Conservation (phyloP, 169 alveolate genomes). For the Eimeria maxima region DNA sequence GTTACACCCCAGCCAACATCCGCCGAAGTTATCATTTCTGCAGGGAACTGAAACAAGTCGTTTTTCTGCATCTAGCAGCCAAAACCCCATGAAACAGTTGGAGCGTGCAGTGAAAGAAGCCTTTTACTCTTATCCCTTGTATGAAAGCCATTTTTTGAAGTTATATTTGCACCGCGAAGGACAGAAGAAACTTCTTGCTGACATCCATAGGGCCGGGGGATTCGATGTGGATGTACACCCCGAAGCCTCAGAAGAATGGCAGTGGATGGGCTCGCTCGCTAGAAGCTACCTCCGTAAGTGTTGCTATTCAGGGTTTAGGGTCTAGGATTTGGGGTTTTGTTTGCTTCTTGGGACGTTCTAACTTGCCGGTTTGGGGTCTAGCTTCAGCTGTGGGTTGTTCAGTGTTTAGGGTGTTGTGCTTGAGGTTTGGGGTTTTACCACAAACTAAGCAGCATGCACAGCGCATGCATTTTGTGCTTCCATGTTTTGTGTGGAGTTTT, state of each 20-base stretch:
- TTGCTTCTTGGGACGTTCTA: no score
- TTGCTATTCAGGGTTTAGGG: constrained; percentile 12
- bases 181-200: background rate
- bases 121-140: constrained; percentile 29
- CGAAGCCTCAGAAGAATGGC: background rate
- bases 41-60: background rate
- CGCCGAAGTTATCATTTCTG: background rate
- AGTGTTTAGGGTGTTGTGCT: background rate
- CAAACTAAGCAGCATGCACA: background rate
- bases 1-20: background rate
- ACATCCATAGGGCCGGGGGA: background rate
- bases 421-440: background rate
- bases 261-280: background rate
- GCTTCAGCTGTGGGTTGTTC: background rate
- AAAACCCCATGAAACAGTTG: background rate
- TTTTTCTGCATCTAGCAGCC: no score
- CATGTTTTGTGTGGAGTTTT: no score
- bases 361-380: background rate
- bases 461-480: background rate
- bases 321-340: constrained; percentile 28
- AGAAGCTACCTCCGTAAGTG: constrained; percentile 28
- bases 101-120: background rate
- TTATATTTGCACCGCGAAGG: constrained; percentile 5
- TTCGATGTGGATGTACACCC: background rate
- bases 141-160: background rate